Evolutionary conservation across 2,329 filamentous ascomycete genomes (phyloP).

Genomic region (Aquanectria penicillioides): DNA sequence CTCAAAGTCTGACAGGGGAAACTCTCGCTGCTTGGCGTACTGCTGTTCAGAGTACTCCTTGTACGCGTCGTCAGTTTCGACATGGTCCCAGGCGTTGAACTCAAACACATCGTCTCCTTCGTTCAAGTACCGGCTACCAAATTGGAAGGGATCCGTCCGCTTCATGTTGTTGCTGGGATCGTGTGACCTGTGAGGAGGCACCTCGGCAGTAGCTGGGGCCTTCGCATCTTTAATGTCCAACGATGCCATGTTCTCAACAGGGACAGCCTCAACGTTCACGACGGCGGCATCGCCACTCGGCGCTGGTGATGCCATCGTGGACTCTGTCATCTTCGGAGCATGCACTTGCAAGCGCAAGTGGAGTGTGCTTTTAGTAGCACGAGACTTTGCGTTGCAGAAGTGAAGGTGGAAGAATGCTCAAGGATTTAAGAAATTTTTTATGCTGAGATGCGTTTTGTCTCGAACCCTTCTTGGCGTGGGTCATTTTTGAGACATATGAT

Average conservation of each 20-base stretch:
- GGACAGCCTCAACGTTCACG: constrained; percentile 29
- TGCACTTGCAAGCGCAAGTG: constrained; percentile 37
- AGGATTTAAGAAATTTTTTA: constrained; percentile 32
- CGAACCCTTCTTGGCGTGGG: constrained; percentile 30
- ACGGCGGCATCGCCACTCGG: constrained; percentile 34
- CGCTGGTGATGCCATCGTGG: constrained; percentile 38
- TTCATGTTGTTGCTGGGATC: constrained; percentile 81
- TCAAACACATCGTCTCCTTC: constrained; percentile 91
- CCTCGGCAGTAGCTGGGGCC: constrained; percentile 28
- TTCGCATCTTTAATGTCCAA: constrained; percentile 40
- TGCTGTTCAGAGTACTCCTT: constrained; percentile 86
- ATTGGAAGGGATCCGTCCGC: constrained; percentile 91
- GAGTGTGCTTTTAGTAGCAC: constrained; percentile 31
- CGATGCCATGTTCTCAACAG: constrained; percentile 38
- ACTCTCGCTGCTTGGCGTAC: constrained; percentile 83
- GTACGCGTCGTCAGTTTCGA: constrained; percentile 90
- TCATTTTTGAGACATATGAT: not conserved
- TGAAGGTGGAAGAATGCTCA: constrained; percentile 33
- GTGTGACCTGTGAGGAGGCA: constrained; percentile 75
- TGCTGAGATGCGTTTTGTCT: constrained; percentile 36
- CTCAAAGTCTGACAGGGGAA: constrained; percentile 93
- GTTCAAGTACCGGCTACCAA: constrained; percentile 87
- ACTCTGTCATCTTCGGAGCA: constrained; percentile 31
- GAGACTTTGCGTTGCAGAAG: constrained; percentile 27
- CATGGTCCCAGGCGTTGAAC: constrained; percentile 99